Conservation (phyloP, 768 basidiomycete genomes). For the Naematelia aurantialba region DNA sequence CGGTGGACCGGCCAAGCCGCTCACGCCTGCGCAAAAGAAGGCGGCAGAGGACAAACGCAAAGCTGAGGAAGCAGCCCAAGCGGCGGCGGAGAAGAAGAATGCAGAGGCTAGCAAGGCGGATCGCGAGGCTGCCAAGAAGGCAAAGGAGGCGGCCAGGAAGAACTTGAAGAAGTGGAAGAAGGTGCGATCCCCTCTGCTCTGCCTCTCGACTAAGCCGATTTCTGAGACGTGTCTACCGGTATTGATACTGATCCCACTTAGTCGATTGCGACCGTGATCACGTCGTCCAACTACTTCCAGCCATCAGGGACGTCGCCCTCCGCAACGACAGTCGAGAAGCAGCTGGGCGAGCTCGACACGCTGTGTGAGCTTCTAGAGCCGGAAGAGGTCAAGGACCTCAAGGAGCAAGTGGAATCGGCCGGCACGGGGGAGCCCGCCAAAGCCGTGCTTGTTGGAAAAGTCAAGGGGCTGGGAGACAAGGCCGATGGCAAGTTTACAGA, state of each 20-base stretch:
- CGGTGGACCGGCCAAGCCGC: constrained; percentile 42
- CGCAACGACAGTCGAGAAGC: constrained; percentile 50
- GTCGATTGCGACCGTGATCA: constrained; percentile 51
- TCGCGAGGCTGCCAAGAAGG: constrained; percentile 58
- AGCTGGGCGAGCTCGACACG: constrained; percentile 52
- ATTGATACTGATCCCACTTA: constrained; percentile 17
- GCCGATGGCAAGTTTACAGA: constrained; percentile 49
- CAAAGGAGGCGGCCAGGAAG: constrained; percentile 62
- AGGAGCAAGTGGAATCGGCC: constrained; percentile 51
- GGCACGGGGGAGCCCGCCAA: constrained; percentile 48
- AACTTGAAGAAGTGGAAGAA: constrained; percentile 61
- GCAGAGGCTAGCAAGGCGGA: constrained; percentile 48
- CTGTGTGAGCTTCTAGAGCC: constrained; percentile 51
- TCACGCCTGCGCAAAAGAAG: constrained; percentile 53
- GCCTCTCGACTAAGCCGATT: not conserved
- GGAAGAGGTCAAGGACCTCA: constrained; percentile 51
- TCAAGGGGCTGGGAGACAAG: constrained; percentile 36
- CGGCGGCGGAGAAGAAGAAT: constrained; percentile 64
- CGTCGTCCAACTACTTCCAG: constrained; percentile 54
- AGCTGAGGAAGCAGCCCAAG: constrained; percentile 60
- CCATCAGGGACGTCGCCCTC: constrained; percentile 48
- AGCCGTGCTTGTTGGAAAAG: constrained; percentile 42
- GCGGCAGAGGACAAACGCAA: constrained; percentile 57
- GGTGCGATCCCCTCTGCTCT: constrained; percentile 51
- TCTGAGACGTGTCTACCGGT: constrained; percentile 42